phyloP scores from a whole-genome alignment of 1,139 yeast species.

The Pichia sp. region DNA sequence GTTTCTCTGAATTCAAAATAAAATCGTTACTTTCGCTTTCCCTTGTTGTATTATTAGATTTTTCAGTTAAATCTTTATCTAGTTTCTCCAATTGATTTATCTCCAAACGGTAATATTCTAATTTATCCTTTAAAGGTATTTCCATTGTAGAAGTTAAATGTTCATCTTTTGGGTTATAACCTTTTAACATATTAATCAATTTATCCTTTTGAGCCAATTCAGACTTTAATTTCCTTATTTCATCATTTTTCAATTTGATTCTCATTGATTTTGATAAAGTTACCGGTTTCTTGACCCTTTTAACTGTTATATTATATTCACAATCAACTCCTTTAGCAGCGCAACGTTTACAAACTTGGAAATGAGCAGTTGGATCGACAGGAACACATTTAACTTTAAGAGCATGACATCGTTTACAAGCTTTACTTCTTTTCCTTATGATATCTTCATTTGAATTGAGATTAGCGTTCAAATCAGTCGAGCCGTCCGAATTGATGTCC shows the following conservation, averaged over 20 bases:
- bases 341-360: constrained; percentile 70
- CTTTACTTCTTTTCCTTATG: constrained; percentile 36
- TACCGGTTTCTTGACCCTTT: constrained; percentile 37
- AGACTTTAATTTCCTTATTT: constrained; percentile 12
- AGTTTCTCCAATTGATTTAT: constrained; percentile 30
- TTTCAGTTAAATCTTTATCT: constrained; percentile 5
- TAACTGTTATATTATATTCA: constrained; percentile 57
- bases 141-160: not conserved
- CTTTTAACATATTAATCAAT: constrained; percentile 12
- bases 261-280: constrained; percentile 12
- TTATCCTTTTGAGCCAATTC: constrained; percentile 17
- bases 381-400: constrained; percentile 81
- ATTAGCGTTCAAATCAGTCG: no score
- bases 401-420: constrained; percentile 76
- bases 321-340: constrained; percentile 55
- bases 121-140: constrained; percentile 7
- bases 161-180: constrained; percentile 13
- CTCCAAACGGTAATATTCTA: constrained; percentile 27
- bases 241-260: constrained; percentile 10
- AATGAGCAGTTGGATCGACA: constrained; percentile 45
- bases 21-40: constrained; percentile 1
- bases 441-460: not conserved
- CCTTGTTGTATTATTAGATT: not conserved
- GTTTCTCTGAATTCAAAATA: constrained; percentile 30
- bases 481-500: no score